Conservation (phyloP, 1,284 basidiomycete species). For the Apiotrichum akiyoshidainum region DNA sequence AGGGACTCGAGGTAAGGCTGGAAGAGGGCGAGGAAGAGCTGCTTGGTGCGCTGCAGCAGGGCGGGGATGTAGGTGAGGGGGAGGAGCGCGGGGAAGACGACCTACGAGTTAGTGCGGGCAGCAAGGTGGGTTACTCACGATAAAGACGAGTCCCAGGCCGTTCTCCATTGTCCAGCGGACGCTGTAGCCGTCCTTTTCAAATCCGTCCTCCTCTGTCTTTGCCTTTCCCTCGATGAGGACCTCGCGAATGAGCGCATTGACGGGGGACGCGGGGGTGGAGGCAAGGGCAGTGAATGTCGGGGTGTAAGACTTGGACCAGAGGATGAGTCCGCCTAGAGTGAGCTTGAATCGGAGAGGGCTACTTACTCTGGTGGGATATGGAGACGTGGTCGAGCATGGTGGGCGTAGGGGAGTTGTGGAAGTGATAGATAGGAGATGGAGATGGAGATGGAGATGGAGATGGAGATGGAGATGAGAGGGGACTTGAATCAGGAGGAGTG, state of each 20-base stretch:
- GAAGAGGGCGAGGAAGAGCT: slow-evolving; percentile 80
- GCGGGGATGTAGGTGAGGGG: slow-evolving; percentile 92
- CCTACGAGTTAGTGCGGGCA: slow-evolving; percentile 55
- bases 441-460: not conserved
- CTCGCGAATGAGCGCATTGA: slow-evolving; percentile 84
- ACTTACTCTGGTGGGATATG: slow-evolving; percentile 78
- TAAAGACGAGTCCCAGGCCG: slow-evolving; percentile 89
- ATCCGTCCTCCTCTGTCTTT: slow-evolving; percentile 61
- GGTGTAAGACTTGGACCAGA: slow-evolving; percentile 90
- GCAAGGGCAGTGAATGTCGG: slow-evolving; percentile 72
- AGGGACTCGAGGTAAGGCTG: slow-evolving; percentile 75
- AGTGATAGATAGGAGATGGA: not conserved
- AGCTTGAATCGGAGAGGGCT: no score
- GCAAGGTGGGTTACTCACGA: slow-evolving; percentile 57
- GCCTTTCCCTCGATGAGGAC: slow-evolving; percentile 74
- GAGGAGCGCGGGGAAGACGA: slow-evolving; percentile 93
- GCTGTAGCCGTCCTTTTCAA: slow-evolving; percentile 87
- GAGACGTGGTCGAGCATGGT: slow-evolving; percentile 82
- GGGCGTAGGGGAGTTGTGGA: not conserved
- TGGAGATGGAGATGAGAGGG: not conserved
- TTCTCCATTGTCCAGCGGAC: slow-evolving; percentile 91
- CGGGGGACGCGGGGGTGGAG: slow-evolving; percentile 73
- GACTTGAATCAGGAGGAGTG: no score
- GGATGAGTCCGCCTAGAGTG: slow-evolving; percentile 72
- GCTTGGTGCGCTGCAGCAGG: slow-evolving; percentile 72